Evolutionary conservation across 2,329 filamentous ascomycete species (phyloP).

Genomic region (Rhytidhysteron rufulum): DNA sequence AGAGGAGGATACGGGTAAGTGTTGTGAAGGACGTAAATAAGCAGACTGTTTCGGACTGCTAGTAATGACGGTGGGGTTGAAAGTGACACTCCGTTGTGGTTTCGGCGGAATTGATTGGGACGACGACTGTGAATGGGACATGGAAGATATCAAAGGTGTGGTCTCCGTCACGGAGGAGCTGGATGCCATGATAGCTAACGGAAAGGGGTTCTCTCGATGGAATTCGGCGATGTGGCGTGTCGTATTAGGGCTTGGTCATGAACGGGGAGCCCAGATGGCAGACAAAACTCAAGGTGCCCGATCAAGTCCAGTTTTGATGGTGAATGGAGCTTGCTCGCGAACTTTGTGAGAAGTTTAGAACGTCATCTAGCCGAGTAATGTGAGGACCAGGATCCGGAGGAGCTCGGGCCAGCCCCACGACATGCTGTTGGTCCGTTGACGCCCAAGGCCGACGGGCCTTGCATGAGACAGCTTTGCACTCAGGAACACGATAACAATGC

Average conservation of each 20-base stretch:
- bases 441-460: neutral
- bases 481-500: neutral
- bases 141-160: constrained; percentile 34
- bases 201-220: no score
- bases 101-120: constrained; percentile 24
- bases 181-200: constrained; percentile 24
- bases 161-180: constrained; percentile 34
- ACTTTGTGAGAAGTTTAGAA: no score
- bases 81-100: constrained; percentile 66
- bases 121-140: constrained; percentile 20
- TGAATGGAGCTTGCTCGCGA: no score
- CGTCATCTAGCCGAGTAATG: no score
- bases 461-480: neutral
- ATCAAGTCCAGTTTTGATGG: no score
- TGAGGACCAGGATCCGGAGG: no score
- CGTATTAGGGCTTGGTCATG: no score
- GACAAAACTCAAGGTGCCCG: no score
- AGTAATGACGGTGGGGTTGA: constrained; percentile 60
- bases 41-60: constrained; percentile 36
- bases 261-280: no score
- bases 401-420: no score
- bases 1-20: constrained; percentile 23
- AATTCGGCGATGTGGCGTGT: no score
- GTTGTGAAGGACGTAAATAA: constrained; percentile 26
- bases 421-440: neutral